Evolutionary conservation across 2,329 filamentous ascomycete genomes (phyloP).

Genomic region (Thielaviopsis musarum): DNA sequence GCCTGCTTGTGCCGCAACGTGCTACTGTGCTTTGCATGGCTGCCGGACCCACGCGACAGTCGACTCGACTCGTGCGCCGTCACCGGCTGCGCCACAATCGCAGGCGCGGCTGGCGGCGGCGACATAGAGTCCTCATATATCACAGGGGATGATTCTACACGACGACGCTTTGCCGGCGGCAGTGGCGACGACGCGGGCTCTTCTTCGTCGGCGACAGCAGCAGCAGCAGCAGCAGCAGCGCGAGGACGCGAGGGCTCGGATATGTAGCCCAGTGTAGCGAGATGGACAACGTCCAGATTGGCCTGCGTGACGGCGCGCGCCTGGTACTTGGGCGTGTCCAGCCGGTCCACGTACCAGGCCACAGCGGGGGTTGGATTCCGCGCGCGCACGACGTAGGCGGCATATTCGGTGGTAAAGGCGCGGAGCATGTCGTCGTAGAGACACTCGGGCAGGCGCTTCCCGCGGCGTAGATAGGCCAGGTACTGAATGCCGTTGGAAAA

Average conservation of each 20-base stretch:
- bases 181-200: neutral
- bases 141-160: neutral
- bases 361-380: conserved; percentile 22
- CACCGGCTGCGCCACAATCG: neutral
- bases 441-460: conserved; percentile 22
- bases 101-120: neutral
- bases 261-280: neutral
- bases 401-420: conserved; percentile 25
- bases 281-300: conserved; percentile 20
- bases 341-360: conserved; percentile 25
- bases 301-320: conserved; percentile 20
- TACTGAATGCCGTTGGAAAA: conserved; percentile 31
- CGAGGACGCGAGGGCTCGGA: neutral
- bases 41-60: neutral
- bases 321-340: conserved; percentile 18
- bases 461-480: conserved; percentile 23
- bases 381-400: conserved; percentile 22
- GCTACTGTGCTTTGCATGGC: neutral
- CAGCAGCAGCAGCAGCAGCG: neutral
- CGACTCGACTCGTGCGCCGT: neutral
- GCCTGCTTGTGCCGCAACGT: neutral
- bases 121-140: neutral
- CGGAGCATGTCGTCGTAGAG: conserved; percentile 38
- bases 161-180: neutral
- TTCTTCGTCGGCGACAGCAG: neutral